Conservation (phyloP, 371 early-diverging fungal genomes). For the Batkoa obscura region DNA sequence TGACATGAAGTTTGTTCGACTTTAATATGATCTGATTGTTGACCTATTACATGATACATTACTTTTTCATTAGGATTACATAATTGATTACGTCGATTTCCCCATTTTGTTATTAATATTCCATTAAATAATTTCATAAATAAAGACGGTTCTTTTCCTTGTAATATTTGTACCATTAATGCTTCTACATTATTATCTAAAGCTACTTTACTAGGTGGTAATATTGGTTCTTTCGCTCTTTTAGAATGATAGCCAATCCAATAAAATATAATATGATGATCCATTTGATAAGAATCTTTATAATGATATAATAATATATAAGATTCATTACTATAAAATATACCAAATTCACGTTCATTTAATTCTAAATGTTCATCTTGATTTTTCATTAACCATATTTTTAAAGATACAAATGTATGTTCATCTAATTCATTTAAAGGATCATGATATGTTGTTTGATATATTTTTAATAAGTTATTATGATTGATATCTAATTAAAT, state of each 20-base stretch:
- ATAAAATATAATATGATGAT: constrained; percentile 2
- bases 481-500: too few species aligned
- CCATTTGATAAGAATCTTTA: neutral
- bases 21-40: neutral
- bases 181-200: neutral
- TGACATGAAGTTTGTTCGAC: constrained; percentile 1
- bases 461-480: too few species aligned
- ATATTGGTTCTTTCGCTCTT: constrained; percentile 3
- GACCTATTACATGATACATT: constrained; percentile 3
- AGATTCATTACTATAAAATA: constrained; percentile 1
- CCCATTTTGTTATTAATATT: neutral
- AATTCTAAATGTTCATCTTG: neutral
- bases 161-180: constrained; percentile 5
- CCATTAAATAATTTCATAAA: constrained; percentile 3
- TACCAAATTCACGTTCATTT: neutral
- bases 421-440: neutral
- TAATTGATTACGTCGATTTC: neutral
- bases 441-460: too few species aligned
- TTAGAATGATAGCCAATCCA: neutral
- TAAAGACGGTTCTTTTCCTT: neutral
- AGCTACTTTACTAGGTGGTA: neutral
- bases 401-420: neutral
- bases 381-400: constrained; percentile 3
- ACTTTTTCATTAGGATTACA: neutral
- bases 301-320: constrained; percentile 3